Conservation (phyloP, 2,329 filamentous ascomycete species). For the Aureobasidium vineae region DNA sequence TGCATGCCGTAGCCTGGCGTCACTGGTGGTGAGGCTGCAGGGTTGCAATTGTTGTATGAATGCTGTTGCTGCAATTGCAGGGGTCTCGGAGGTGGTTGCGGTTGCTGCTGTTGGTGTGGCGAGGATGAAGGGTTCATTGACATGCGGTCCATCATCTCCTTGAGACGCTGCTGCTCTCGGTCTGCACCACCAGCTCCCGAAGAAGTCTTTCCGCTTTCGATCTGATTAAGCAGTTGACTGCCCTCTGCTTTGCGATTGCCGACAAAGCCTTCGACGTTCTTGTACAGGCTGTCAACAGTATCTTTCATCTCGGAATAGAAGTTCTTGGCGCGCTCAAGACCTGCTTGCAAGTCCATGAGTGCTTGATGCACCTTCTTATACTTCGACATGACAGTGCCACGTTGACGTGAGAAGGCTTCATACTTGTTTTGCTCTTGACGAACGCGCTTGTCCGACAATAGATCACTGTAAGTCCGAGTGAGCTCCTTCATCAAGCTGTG, state of each 20-base stretch:
- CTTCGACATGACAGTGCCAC: conserved; percentile 74
- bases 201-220: conserved; percentile 70
- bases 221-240: conserved; percentile 81
- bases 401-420: conserved; percentile 79
- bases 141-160: conserved; percentile 92
- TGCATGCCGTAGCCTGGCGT: conserved; percentile 46
- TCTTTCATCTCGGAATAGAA: conserved; percentile 98
- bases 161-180: conserved; percentile 78
- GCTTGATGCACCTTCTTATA: conserved; percentile 93
- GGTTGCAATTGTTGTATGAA: conserved; percentile 51
- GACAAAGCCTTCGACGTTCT: conserved; percentile 97
- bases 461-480: conserved; percentile 77
- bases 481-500: conserved; percentile 92
- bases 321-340: conserved; percentile 79
- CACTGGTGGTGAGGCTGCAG: conserved; percentile 48
- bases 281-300: conserved; percentile 83
- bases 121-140: conserved; percentile 64
- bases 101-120: conserved; percentile 35
- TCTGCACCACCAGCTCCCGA: conserved; percentile 64
- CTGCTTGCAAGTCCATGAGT: conserved; percentile 84
- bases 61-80: conserved; percentile 42
- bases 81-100: conserved; percentile 42
- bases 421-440: conserved; percentile 94
- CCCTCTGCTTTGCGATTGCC: conserved; percentile 92
- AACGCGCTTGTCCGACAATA: conserved; percentile 92